Conservation (phyloP, 2,329 filamentous ascomycete genomes). For the Colletotrichum liaoningense region DNA sequence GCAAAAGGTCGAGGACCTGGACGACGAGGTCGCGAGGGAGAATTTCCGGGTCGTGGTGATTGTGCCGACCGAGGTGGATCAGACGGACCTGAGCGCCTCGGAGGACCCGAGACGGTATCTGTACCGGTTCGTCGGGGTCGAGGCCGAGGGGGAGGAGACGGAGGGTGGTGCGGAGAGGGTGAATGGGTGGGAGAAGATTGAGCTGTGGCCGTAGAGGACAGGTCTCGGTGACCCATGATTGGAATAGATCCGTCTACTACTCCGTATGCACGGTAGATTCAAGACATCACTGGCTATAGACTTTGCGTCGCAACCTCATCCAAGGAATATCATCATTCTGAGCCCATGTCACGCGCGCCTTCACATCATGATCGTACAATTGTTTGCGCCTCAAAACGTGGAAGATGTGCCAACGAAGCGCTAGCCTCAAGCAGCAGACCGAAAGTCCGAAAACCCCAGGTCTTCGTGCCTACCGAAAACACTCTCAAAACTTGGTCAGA, state of each 20-base stretch:
- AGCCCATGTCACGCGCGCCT: conserved; percentile 8
- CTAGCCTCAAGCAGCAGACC: neutral
- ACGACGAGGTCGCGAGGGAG: conserved; percentile 76
- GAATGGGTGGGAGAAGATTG: conserved; percentile 71
- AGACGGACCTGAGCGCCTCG: conserved; percentile 76
- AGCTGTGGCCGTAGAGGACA: conserved; percentile 71
- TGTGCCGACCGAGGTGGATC: conserved; percentile 81
- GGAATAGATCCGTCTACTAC: neutral
- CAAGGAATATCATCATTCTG: conserved; percentile 7
- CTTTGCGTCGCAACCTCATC: neutral
- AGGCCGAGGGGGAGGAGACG: conserved; percentile 44
- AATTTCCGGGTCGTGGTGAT: conserved; percentile 90
- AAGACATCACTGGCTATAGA: neutral
- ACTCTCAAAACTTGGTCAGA: neutral
- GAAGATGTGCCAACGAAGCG: neutral
- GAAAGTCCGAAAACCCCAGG: neutral
- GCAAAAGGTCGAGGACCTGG: conserved; percentile 75
- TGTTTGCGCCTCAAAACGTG: neutral
- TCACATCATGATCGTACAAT: conserved; percentile 24
- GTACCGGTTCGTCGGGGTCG: conserved; percentile 68
- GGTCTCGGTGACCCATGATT: neutral
- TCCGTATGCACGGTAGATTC: neutral
- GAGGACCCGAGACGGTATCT: conserved; percentile 72
- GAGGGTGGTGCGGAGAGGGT: conserved; percentile 49
- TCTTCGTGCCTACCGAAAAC: neutral